Evolutionary conservation across 2,329 filamentous ascomycete genomes (phyloP).

Genomic region (Ophiostoma angusticollis): DNA sequence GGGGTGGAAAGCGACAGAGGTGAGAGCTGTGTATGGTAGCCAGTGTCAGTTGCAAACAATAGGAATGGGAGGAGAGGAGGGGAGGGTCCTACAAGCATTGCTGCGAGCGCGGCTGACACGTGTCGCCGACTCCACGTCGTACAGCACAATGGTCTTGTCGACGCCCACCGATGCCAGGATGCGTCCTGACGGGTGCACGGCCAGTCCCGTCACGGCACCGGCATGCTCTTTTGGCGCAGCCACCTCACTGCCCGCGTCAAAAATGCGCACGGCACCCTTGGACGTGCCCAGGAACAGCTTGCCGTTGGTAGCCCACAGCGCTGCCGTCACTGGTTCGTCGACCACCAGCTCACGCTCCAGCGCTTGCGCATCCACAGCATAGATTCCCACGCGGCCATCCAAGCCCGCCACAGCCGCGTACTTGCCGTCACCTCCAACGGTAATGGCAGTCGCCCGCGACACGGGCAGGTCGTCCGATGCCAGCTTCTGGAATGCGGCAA

Average conservation of each 20-base stretch:
- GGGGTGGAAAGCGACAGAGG: constrained; percentile 77
- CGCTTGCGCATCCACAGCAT: constrained; percentile 56
- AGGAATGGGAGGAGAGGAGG: background rate
- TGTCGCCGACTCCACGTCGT: constrained; percentile 58
- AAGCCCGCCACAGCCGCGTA: constrained; percentile 62
- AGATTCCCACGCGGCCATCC: constrained; percentile 63
- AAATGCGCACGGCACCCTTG: constrained; percentile 69
- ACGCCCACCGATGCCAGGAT: constrained; percentile 77
- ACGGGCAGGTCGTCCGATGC: constrained; percentile 35
- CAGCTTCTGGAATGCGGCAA: constrained; percentile 38
- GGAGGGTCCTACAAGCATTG: constrained; percentile 55
- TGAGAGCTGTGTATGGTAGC: constrained; percentile 41
- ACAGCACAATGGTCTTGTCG: constrained; percentile 87
- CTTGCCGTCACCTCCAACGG: constrained; percentile 34
- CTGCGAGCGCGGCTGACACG: constrained; percentile 68
- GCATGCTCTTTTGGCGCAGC: constrained; percentile 69
- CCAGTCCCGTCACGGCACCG: constrained; percentile 63
- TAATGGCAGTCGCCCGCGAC: constrained; percentile 35
- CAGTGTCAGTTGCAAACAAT: constrained; percentile 4
- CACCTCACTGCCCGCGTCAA: constrained; percentile 55
- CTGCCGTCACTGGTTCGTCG: constrained; percentile 54
- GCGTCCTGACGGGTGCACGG: constrained; percentile 69
- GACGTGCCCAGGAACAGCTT: constrained; percentile 62
- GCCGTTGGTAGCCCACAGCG: constrained; percentile 52
- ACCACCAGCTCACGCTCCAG: constrained; percentile 55